phyloP scores from a whole-genome alignment of 2,329 filamentous ascomycete species.

The Talaromyces albobiverticillius region DNA sequence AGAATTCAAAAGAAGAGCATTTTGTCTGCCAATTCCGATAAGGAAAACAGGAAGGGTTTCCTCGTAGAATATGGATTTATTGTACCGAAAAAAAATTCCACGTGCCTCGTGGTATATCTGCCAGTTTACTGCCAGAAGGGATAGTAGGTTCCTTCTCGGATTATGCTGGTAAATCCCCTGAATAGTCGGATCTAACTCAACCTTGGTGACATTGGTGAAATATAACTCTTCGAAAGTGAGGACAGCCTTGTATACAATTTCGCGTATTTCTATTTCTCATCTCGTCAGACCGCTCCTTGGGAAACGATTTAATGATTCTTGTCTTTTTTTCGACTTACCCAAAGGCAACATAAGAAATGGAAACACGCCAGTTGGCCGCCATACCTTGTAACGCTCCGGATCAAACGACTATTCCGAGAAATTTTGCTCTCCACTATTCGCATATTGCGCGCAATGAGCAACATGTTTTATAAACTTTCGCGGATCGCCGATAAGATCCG shows the following conservation, averaged over 20 bases:
- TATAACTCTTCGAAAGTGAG: background rate
- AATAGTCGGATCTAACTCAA: background rate
- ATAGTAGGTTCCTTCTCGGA: background rate
- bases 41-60: background rate
- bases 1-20: background rate
- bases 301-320: too few species aligned
- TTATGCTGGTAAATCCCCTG: conserved; percentile 2
- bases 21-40: conserved; percentile 4
- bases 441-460: background rate
- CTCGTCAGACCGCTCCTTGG: too few species aligned
- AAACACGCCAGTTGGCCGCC: background rate
- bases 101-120: conserved; percentile 12
- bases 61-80: conserved; percentile 3
- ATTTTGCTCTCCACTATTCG: too few species aligned
- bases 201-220: too few species aligned
- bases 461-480: conserved; percentile 5
- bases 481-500: background rate
- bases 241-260: background rate
- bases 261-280: background rate
- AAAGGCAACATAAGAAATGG: background rate
- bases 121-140: conserved; percentile 6
- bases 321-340: too few species aligned
- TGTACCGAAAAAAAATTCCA: conserved; percentile 3
- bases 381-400: background rate
- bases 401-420: background rate